These are phyloP conservation scores for Aspergillus sp. DNA, from an alignment of 2,329 filamentous ascomycete genomes.

Conservation along the genomic window DNA sequence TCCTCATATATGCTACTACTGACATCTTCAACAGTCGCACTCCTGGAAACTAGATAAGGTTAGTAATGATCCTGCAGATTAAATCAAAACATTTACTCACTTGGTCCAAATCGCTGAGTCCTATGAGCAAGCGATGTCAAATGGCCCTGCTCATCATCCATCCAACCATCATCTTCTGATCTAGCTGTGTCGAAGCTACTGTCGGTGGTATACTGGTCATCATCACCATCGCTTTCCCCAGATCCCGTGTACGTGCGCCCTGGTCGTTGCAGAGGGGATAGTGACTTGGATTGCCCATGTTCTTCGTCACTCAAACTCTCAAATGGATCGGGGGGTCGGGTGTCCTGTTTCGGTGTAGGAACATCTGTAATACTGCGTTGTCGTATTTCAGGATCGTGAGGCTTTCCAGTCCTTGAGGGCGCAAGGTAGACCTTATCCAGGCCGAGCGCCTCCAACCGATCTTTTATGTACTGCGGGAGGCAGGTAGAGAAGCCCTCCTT, in stretches of 20 bases:
- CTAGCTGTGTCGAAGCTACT: neutral
- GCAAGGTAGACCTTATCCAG: neutral
- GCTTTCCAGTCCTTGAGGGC: neutral
- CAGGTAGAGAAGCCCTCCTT: neutral
- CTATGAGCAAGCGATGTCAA: neutral
- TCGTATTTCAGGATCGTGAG: neutral
- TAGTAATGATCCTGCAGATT: neutral
- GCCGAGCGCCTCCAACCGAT: neutral
- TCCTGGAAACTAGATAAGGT: neutral
- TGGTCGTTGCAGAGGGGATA: neutral
- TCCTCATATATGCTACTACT: neutral
- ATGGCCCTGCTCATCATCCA: neutral
- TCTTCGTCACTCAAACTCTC: neutral
- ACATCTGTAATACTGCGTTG: neutral
- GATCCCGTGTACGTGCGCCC: neutral
- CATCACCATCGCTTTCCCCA: neutral
- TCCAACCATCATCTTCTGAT: neutral
- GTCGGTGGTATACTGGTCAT: neutral
- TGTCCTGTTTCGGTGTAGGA: neutral
- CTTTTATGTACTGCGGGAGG: neutral
- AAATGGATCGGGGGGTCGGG: neutral
- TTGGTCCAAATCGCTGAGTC: neutral
- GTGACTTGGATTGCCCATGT: neutral
- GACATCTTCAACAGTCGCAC: neutral
- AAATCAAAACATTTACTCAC: neutral